Percentiles rank a stretch among this genome's conserved stretches.
phyloP scores from a whole-genome alignment of 495 filamentous ascomycete species.

The Aspergillus egyptiacus region DNA sequence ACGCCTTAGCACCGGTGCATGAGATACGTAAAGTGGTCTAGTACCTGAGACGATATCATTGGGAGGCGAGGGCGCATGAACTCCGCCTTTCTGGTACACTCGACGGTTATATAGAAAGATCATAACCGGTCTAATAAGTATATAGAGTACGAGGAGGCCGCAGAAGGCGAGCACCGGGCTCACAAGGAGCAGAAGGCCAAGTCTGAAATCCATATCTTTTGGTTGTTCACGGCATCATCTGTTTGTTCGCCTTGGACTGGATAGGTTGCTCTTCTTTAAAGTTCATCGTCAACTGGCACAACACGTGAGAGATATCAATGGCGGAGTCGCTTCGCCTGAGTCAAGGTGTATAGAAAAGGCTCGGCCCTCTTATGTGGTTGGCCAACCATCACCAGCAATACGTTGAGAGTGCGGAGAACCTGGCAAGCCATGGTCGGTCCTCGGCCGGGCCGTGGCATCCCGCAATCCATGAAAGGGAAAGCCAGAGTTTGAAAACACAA shows the following conservation, averaged over 20 bases:
- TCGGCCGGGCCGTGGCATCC: not conserved
- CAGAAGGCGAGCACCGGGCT: constrained; percentile 1
- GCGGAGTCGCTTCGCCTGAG: not conserved
- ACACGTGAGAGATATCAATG: not conserved
- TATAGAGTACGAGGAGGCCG: not conserved
- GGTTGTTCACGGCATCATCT: not conserved
- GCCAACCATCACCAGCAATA: not conserved
- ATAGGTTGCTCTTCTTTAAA: no score
- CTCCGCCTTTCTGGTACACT: constrained; percentile 3
- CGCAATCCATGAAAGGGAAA: not conserved
- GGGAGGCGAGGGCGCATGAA: not conserved
- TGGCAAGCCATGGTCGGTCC: not conserved
- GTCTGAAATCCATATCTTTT: not conserved
- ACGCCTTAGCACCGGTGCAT: not conserved
- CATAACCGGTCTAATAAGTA: not conserved
- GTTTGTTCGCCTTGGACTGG: not conserved
- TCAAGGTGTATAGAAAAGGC: not conserved
- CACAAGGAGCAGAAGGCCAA: not conserved
- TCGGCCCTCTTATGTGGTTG: not conserved
- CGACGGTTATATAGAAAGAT: constrained; percentile 4
- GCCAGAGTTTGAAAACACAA: not conserved
- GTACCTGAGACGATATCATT: constrained; percentile 10
- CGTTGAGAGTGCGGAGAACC: constrained; percentile 7
- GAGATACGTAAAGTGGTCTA: not conserved
- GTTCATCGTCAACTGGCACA: no score